A percentile compares a stretch with the other conserved stretches of the same genome.
Evolutionary conservation across 805 yeast species (phyloP).

Genomic region (Pichia exigua): DNA sequence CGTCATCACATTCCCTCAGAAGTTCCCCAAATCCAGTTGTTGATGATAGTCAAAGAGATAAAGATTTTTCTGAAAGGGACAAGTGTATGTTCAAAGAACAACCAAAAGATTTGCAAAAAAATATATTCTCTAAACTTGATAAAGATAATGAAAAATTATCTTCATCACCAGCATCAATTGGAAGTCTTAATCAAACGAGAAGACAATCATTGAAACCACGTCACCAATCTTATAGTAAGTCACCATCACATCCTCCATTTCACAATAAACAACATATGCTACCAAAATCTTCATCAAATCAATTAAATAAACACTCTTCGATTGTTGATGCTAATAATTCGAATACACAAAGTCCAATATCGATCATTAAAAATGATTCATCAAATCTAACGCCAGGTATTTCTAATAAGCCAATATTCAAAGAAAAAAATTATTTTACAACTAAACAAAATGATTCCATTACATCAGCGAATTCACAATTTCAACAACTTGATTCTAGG

Average conservation of each 20-base stretch:
- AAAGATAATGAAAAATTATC: background rate
- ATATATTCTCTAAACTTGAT: background rate
- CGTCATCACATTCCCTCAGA: background rate
- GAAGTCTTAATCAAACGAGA: background rate
- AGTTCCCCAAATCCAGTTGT: background rate
- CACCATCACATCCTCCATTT: background rate
- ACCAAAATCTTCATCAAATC: background rate
- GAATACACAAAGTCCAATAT: background rate
- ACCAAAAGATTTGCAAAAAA: background rate
- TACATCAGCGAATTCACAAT: background rate
- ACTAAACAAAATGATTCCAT: conserved; percentile 5
- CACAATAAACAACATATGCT: background rate
- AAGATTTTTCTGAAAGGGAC: background rate
- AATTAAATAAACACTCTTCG: background rate
- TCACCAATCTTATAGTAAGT: background rate
- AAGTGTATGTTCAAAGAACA: background rate
- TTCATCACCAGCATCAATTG: background rate
- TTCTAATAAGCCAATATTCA: background rate
- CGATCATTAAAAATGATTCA: background rate
- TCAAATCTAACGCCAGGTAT: background rate
- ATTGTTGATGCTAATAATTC: background rate
- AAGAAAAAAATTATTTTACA: conserved; percentile 5
- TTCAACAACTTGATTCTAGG: conserved; percentile 3
- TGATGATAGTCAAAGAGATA: background rate
- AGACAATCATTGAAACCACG: background rate